Evolutionary conservation across 305 asterid genomes (phyloP), one percentile per base, ranked within the genome.

Genomic region (Fraxinus sp.): DNA sequence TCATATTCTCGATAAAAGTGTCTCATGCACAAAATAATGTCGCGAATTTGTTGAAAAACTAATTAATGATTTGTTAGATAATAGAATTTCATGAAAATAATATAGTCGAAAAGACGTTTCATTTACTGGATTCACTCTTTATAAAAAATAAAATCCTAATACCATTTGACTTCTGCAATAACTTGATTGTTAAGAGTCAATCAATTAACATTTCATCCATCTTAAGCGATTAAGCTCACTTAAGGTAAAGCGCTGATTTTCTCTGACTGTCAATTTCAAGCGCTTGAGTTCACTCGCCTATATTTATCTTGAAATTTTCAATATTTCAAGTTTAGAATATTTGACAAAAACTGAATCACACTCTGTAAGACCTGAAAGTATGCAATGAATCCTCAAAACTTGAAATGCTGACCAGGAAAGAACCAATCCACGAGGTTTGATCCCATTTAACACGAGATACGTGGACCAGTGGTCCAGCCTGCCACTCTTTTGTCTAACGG

Each of bases 381-480:
- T 81, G 0, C 33, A 28, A 55, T n/a, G 66, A n/a, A 55, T 55
- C 66, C 66, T 55, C 66, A n/a, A n/a, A 18, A n/a, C 26, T 43
- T 5, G 4, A 8, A 18, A n/a, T 35, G 52, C 55, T 79, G 85
- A 84, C 79, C 22, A 3, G 85, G 84, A 71, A 81, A 71, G 76
- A 36, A 71, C 16, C 85, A 86, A 80, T 41, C n/a, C 85, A 83
- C 87, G 84, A 71, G 85, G 82, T 28, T 68, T n/a, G 4, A n/a
- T 14, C 49, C 78, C 84, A 75, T 52, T 14, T 10, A 24, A 18
- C 11, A 2, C 5, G 9, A 0, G 36, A 52, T 83, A 72, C 79
- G 86, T 85, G 87, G 52, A 62, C 22, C 13, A 18, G 37, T 77
- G 79, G 86, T 30, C 16, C 76, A 3, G 35, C 35, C 5, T 32